Evolutionary conservation across 2,329 filamentous ascomycete genomes (phyloP).

Genomic region (Phialophora chinensis): DNA sequence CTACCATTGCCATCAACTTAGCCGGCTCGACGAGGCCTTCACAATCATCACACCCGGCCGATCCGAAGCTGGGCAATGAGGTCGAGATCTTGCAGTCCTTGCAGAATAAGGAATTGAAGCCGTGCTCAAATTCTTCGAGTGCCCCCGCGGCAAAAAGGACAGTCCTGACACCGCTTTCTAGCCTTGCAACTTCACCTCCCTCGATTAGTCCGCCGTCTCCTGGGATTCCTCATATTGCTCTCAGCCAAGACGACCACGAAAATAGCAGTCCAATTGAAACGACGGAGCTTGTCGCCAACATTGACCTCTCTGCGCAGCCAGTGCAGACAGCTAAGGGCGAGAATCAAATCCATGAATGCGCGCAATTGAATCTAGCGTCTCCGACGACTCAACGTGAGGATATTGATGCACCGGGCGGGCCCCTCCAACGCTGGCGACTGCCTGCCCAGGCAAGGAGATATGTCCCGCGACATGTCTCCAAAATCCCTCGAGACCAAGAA

Average conservation of each 20-base stretch:
- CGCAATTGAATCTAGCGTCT: not conserved
- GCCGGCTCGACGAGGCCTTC: no score
- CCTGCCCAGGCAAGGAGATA: conserved; percentile 18
- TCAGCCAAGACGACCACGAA: not conserved
- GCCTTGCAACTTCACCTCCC: not conserved
- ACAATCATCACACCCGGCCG: not conserved
- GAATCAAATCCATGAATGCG: not conserved
- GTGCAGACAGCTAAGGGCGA: not conserved
- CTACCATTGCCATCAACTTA: not conserved
- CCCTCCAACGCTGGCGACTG: conserved; percentile 25
- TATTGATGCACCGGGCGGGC: not conserved
- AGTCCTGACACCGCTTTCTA: not conserved
- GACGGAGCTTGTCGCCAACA: conserved; percentile 4
- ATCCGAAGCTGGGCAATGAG: not conserved
- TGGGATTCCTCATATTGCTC: not conserved
- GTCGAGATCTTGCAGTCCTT: not conserved
- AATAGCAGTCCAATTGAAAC: conserved; percentile 17
- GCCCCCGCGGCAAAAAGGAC: no score
- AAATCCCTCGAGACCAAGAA: conserved; percentile 29
- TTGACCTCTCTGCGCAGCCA: not conserved
- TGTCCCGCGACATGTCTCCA: conserved; percentile 25
- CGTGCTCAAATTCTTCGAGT: not conserved
- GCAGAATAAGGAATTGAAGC: not conserved
- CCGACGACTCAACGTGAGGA: not conserved
- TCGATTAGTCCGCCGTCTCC: not conserved